Evolutionary conservation across 352 stramenopile genomes (phyloP), one percentile per base, ranked within the genome.

Genomic region (Phytophthora fragariae): DNA sequence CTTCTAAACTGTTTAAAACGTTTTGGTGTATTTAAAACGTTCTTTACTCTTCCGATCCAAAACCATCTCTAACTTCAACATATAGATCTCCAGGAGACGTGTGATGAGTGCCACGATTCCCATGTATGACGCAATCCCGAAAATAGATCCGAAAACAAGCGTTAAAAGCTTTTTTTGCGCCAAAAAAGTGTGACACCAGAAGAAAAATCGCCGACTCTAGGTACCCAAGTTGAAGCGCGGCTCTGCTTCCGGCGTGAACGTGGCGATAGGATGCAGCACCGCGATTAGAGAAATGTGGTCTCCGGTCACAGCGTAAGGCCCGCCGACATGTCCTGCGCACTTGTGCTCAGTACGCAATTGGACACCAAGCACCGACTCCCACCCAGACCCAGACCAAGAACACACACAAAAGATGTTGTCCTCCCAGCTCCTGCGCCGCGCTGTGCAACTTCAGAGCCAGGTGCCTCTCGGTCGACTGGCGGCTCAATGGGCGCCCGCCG

Each of bases 371-470:
- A 44, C 37, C 12, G 37, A 44, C 9, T 44, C 37, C 3, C 37
- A 44, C 3, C 37, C 24, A 27, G 1, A 27, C 24, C 24, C 7
- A 50, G 44, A 50, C 44, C 35, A 10, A 41, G 10, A 2, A 17
- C 37, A 44, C 37, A 44, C 4, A 27, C 24, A 27, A 1, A 17
- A 5, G 10, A 44, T 17, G 37, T 12, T 17, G 2, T 17, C 37
- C 37, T 14, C 10, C 37, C 37, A 44, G 27, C 47, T 72, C 4
- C 31, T 72, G 35, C 65, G 24, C n/a, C 35, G 65, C 19, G 47
- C 17, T 2, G 10, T 60, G 24, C 31, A 21, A 57, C 54, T 70
- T 44, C 54, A 57, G 44, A 70, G 31, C 63, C 63, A 65, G 21
- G 44, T 65, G 55, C 17, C 44, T 5, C 41, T 65, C 3, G 46